Evolutionary conservation across 352 stramenopile species (phyloP).

Genomic region (Peronospora farinosa): DNA sequence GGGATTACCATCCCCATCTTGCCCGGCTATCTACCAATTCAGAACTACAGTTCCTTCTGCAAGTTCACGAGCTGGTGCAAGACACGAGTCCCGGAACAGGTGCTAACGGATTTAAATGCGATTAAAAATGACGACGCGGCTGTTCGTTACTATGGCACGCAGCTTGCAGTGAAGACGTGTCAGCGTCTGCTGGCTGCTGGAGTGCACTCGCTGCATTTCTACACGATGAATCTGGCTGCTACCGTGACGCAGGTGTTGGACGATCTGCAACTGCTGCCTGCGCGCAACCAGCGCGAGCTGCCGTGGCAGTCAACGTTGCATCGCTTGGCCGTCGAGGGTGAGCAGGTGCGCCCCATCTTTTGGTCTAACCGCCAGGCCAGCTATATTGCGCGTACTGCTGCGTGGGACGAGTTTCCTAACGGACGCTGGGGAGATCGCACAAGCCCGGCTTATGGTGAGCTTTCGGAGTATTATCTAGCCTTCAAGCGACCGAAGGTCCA

Average conservation of each 20-base stretch:
- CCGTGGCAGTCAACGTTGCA: constrained; percentile 68
- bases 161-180: constrained; percentile 93
- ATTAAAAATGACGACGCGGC: constrained; percentile 93
- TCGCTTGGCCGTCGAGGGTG: constrained; percentile 59
- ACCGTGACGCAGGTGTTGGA: constrained; percentile 84
- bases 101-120: constrained; percentile 57
- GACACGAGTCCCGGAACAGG: constrained; percentile 90
- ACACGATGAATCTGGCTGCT: constrained; percentile 92
- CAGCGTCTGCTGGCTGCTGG: constrained; percentile 76
- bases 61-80: constrained; percentile 98
- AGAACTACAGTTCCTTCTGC: constrained; percentile 94
- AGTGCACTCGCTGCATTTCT: constrained; percentile 88
- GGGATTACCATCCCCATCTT: constrained; percentile 95
- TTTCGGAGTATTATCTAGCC: constrained; percentile 92
- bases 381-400: constrained; percentile 94
- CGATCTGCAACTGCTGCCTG: constrained; percentile 56
- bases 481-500: constrained; percentile 79
- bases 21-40: constrained; percentile 86
- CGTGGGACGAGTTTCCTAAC: constrained; percentile 97
- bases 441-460: constrained; percentile 92
- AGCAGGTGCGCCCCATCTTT: constrained; percentile 95
- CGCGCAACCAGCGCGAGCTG: constrained; percentile 56
- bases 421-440: constrained; percentile 92
- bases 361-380: constrained; percentile 96
- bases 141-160: constrained; percentile 91